phyloP scores from a whole-genome alignment of 768 basidiomycete species.

The Hygrocybe coccinea region DNA sequence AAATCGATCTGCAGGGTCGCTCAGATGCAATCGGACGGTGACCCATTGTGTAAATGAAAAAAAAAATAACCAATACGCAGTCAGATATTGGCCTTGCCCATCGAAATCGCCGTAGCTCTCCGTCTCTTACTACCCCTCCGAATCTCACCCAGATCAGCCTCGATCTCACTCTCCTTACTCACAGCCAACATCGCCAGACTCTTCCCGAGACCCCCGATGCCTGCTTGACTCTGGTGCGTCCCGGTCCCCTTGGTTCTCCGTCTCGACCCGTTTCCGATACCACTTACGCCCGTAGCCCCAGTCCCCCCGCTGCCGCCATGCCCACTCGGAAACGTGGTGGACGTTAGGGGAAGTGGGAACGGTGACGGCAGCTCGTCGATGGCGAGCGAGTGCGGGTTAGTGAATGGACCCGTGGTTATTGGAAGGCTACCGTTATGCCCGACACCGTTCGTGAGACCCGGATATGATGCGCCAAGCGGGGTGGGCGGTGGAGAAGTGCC shows the following conservation, averaged over 20 bases:
- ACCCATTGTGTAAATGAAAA: not conserved
- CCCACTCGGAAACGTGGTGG: conserved; percentile 40
- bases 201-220: conserved; percentile 66
- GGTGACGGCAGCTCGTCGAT: conserved; percentile 85
- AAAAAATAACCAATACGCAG: not conserved
- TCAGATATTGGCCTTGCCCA: conserved; percentile 13
- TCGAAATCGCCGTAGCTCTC: conserved; percentile 32
- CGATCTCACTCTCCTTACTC: conserved; percentile 66
- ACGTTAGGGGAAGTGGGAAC: conserved; percentile 70
- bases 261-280: conserved; percentile 39
- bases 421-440: conserved; percentile 42
- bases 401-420: conserved; percentile 63
- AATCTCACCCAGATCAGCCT: conserved; percentile 74
- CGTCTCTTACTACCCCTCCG: conserved; percentile 67
- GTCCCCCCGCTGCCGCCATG: conserved; percentile 20
- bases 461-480: conserved; percentile 43
- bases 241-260: conserved; percentile 51
- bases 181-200: conserved; percentile 52
- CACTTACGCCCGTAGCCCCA: conserved; percentile 30
- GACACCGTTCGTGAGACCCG: conserved; percentile 36
- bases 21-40: not conserved
- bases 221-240: conserved; percentile 50
- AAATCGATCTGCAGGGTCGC: not conserved
- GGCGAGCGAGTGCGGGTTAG: conserved; percentile 79
- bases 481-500: conserved; percentile 69